phyloP scores from a whole-genome alignment of 2,329 filamentous ascomycete genomes.

The Botrytis sinoallii region DNA sequence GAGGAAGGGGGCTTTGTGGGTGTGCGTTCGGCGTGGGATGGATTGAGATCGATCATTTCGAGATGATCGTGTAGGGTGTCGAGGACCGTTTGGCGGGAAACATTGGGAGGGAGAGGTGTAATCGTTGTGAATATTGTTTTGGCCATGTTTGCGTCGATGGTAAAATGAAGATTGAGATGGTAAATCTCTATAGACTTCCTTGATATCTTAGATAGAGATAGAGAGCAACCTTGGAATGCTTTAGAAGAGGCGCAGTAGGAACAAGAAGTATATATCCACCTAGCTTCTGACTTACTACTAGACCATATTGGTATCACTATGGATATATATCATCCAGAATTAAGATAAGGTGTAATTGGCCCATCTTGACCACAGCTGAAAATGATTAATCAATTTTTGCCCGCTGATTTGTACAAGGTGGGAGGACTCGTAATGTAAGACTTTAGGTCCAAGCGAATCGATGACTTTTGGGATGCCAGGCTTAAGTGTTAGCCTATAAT shows the following conservation, averaged over 20 bases:
- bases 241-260: neutral
- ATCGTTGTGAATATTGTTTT: conserved; percentile 70
- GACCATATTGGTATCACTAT: neutral
- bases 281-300: neutral
- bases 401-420: conserved; percentile 12
- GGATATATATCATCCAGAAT: neutral
- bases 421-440: neutral
- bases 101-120: conserved; percentile 68
- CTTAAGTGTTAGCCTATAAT: neutral
- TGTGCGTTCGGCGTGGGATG: conserved; percentile 62
- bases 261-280: neutral
- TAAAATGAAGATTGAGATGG: neutral
- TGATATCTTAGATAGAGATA: neutral
- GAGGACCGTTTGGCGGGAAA: conserved; percentile 67
- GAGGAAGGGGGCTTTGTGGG: conserved; percentile 64
- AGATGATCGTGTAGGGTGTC: conserved; percentile 73
- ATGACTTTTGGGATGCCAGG: neutral
- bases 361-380: conserved; percentile 6
- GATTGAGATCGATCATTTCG: conserved; percentile 73
- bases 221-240: neutral
- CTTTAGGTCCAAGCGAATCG: neutral
- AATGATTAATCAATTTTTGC: conserved; percentile 1
- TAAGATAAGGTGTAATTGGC: neutral
- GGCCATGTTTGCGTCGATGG: conserved; percentile 26
- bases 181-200: neutral